Percentiles rank a stretch among this genome's conserved stretches.
Conservation (phyloP, 768 basidiomycete genomes). For the Suillus occidentalis region DNA sequence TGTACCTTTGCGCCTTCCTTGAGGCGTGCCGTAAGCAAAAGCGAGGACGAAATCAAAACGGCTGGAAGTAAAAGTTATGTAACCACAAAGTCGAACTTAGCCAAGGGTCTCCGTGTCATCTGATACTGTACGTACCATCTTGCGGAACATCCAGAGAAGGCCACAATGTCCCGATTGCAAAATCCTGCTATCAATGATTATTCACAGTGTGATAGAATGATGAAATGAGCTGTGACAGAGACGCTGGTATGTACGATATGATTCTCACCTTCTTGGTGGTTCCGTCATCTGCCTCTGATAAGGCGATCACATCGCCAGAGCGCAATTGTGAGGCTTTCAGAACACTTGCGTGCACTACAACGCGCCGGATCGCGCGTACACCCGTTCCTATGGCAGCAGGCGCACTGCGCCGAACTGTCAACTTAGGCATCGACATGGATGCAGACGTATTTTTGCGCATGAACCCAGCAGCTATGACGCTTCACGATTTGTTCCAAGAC, state of each 20-base stretch:
- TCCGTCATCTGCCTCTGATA: slow-evolving; percentile 43
- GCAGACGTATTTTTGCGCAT: slow-evolving; percentile 2
- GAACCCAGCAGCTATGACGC: background rate
- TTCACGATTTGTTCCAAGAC: background rate
- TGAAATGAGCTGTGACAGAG: slow-evolving; percentile 6
- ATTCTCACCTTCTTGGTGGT: slow-evolving; percentile 35
- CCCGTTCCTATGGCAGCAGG: background rate
- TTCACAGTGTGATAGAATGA: slow-evolving; percentile 13
- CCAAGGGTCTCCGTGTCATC: slow-evolving; percentile 1
- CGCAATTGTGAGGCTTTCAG: slow-evolving; percentile 60
- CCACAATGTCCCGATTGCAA: slow-evolving; percentile 74
- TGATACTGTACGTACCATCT: slow-evolving; percentile 48
- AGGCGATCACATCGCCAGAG: slow-evolving; percentile 68
- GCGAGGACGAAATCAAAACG: slow-evolving; percentile 53
- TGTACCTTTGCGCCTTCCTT: slow-evolving; percentile 47
- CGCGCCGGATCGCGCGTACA: slow-evolving; percentile 55
- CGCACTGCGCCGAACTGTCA: background rate
- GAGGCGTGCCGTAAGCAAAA: slow-evolving; percentile 62
- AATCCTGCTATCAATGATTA: slow-evolving; percentile 41
- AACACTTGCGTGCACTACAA: slow-evolving; percentile 61
- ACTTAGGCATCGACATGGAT: background rate
- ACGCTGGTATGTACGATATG: slow-evolving; percentile 13
- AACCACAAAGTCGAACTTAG: slow-evolving; percentile 18
- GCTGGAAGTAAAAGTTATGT: slow-evolving; percentile 36
- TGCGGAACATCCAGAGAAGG: slow-evolving; percentile 64